Conservation (phyloP, 2,329 filamentous ascomycete genomes). For the Colletotrichum sublineola region DNA sequence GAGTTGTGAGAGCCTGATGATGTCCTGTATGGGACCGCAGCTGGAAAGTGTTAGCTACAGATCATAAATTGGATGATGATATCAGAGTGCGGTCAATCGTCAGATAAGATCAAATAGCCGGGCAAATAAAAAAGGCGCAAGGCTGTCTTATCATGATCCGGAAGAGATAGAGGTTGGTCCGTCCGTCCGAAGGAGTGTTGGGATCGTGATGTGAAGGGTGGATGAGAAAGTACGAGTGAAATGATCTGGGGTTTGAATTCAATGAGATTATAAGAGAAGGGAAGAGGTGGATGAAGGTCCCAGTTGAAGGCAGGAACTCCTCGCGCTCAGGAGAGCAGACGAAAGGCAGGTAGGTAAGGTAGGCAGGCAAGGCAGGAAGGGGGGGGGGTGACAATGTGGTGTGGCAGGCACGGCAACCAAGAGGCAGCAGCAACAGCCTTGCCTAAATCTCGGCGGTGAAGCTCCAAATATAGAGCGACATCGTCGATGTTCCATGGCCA, state of each 20-base stretch:
- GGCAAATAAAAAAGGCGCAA: too few relatives aligned
- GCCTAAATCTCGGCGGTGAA: background rate
- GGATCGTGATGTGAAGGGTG: background rate
- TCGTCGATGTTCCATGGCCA: background rate
- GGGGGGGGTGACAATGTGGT: background rate
- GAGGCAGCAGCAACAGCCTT: background rate
- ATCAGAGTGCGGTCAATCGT: background rate
- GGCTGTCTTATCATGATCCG: background rate
- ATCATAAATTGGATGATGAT: background rate
- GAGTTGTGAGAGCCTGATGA: constrained; percentile 1
- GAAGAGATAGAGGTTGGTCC: background rate
- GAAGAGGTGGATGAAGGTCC: background rate
- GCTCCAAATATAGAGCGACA: background rate
- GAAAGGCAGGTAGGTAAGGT: background rate
- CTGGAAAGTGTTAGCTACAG: background rate
- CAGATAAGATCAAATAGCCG: background rate
- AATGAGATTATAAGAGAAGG: background rate
- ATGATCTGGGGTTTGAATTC: background rate
- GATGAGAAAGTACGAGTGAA: background rate
- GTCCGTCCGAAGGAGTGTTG: background rate
- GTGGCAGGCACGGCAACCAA: background rate
- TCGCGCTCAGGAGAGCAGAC: background rate
- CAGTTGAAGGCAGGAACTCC: background rate
- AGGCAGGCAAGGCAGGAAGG: background rate
- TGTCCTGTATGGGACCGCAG: constrained; percentile 17